These are phyloP conservation scores for Lactarius hatsudake DNA, from an alignment of 768 basidiomycete species.

Conservation along the genomic window DNA sequence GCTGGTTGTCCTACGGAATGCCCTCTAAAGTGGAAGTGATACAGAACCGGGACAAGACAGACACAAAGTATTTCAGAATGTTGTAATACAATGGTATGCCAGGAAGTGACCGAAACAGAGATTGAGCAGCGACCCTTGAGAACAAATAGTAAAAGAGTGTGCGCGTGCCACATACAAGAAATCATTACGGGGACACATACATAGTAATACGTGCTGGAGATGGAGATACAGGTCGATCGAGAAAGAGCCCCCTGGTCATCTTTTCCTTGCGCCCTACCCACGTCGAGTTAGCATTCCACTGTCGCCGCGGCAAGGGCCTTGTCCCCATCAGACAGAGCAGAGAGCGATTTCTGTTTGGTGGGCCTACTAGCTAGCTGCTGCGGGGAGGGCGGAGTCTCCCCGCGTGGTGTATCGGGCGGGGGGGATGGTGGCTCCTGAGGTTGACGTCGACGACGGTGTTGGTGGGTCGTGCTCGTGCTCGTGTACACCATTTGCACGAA, in stretches of 20 bases:
- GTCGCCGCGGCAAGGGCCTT: conserved; percentile 50
- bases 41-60: conserved; percentile 20
- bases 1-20: conserved; percentile 55
- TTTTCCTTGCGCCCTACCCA: conserved; percentile 55
- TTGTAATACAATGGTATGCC: conserved; percentile 29
- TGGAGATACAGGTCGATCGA: conserved; percentile 12
- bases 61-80: conserved; percentile 23
- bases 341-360: conserved; percentile 45
- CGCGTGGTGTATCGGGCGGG: conserved; percentile 34
- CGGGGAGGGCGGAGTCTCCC: conserved; percentile 48
- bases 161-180: conserved; percentile 25
- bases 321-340: conserved; percentile 52
- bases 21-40: conserved; percentile 30
- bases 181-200: conserved; percentile 27
- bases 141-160: conserved; percentile 24
- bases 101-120: conserved; percentile 17
- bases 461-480: conserved; percentile 19
- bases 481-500: conserved; percentile 26
- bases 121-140: conserved; percentile 24
- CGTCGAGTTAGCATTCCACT: conserved; percentile 63
- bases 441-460: conserved; percentile 32
- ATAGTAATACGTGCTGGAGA: conserved; percentile 22
- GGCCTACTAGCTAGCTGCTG: conserved; percentile 49
- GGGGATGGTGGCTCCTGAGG: conserved; percentile 36
- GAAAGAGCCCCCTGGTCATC: conserved; percentile 28